Evolutionary conservation across 2,329 filamentous ascomycete species (phyloP), one percentile per base, ranked within the genome.

Genomic region (Aspergillus terreus): DNA sequence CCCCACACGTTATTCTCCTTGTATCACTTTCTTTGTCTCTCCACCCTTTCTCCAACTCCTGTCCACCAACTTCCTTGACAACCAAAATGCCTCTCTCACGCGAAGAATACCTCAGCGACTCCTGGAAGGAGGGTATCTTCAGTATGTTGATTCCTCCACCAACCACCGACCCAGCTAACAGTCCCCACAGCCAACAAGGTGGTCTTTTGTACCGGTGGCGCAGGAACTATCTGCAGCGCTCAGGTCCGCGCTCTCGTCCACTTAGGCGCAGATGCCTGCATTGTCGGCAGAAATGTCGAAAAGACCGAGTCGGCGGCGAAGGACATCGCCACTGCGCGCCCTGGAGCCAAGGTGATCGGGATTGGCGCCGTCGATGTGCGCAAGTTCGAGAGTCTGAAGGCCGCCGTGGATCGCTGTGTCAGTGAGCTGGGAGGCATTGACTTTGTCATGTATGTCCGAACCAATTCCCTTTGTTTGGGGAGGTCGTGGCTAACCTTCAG

Each of bases 121-220:
- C 91, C 62, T 96, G 92, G 91, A 85, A 81, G 61, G 87, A 95
- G 72, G 89, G 86, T 58, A 86, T 96, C 57, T 96, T 96, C 69
- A 82, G 90, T 94, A 72, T 59, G 79, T 60, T 10, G 32, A 23
- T 10, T 17, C 27, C 27, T 14, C 19, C 36, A 23, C 41, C 36
- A 2, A 46, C 12, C 49, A 19, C 15, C 35, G 12, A 45, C 27
- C 25, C 27, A 27, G 27, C 47, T 56, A 59, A 51, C 56, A 49
- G 12, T 27, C 32, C 44, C 17, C 25, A 7, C 63, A 95, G 90
- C 86, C 57, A 85, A 86, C 68, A 92, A 94, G 65, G 92, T 97
- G 42, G 83, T 92, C 60, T 96, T 97, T 73, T 95, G 95, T 65
- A 99, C 94, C 3, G 94, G 94, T 52, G 94, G 94, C 47, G 91